Percentiles rank a stretch among this genome's conserved stretches.
These are phyloP conservation scores for Chalaropsis thielavioides DNA, from an alignment of 2,329 filamentous ascomycete genomes.

Conservation along the genomic window DNA sequence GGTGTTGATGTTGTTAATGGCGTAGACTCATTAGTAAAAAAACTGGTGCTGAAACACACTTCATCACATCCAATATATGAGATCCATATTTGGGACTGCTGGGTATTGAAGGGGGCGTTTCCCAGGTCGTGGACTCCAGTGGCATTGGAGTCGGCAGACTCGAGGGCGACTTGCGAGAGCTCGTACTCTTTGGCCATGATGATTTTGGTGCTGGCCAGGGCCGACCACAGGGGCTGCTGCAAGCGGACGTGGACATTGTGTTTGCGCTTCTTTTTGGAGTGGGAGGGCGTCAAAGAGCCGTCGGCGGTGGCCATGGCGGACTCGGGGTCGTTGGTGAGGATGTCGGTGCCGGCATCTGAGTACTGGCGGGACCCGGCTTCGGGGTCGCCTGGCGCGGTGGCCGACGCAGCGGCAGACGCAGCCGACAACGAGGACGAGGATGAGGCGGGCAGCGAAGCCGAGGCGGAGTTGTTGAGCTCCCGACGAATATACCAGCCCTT, in stretches of 20 bases:
- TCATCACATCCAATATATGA: slow-evolving; percentile 66
- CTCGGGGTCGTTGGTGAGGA: slow-evolving; percentile 18
- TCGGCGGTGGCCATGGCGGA: slow-evolving; percentile 26
- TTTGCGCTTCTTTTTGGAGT: slow-evolving; percentile 67
- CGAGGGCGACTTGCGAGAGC: slow-evolving; percentile 60
- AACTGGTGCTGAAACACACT: slow-evolving; percentile 60
- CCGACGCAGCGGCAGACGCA: not conserved
- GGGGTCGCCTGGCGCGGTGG: slow-evolving; percentile 24
- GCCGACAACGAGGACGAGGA: not conserved
- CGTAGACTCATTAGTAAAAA: slow-evolving; percentile 38
- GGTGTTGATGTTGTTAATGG: slow-evolving; percentile 19
- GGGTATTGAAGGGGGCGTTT: slow-evolving; percentile 56
- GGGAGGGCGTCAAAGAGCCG: slow-evolving; percentile 21
- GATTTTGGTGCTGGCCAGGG: slow-evolving; percentile 89
- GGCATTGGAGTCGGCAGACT: slow-evolving; percentile 58
- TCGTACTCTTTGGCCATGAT: slow-evolving; percentile 87
- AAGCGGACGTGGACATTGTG: slow-evolving; percentile 83
- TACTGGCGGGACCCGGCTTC: slow-evolving; percentile 13
- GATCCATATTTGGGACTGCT: slow-evolving; percentile 65
- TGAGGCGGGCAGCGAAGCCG: slow-evolving; percentile 16
- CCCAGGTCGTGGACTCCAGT: slow-evolving; percentile 65
- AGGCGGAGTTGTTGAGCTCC: slow-evolving; percentile 36
- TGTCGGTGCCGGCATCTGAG: slow-evolving; percentile 9
- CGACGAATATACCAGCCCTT: slow-evolving; percentile 52
- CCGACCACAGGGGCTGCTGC: slow-evolving; percentile 86